phyloP scores from a whole-genome alignment of 2,329 filamentous ascomycete genomes.

The Macrophomina tecta region DNA sequence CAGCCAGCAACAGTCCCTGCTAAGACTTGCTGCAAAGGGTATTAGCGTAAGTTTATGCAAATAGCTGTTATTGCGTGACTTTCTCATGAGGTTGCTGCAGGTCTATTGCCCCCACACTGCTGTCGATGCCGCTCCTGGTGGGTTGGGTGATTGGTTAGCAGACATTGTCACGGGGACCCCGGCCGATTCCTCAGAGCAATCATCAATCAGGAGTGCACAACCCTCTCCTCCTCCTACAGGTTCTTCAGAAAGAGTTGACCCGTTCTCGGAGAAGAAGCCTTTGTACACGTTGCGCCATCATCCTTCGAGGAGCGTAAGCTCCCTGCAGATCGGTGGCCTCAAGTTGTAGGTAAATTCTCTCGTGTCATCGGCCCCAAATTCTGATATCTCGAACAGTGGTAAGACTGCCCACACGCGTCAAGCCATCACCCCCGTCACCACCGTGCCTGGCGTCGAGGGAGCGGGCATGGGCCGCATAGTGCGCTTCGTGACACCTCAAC shows the following conservation, averaged over 20 bases:
- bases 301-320: conserved; percentile 48
- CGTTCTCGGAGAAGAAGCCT: conserved; percentile 30
- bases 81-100: conserved; percentile 32
- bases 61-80: too few relatives aligned
- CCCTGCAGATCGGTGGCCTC: conserved; percentile 8
- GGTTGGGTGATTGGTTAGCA: conserved; percentile 93
- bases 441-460: conserved; percentile 37
- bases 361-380: too few relatives aligned
- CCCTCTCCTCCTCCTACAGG: conserved; percentile 7
- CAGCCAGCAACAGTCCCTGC: conserved; percentile 83
- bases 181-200: conserved; percentile 34
- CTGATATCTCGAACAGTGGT: conserved; percentile 9
- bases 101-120: conserved; percentile 96
- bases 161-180: conserved; percentile 74
- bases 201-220: conserved; percentile 6
- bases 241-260: conserved; percentile 30
- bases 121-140: conserved; percentile 82
- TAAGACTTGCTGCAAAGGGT: conserved; percentile 81
- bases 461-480: conserved; percentile 69
- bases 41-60: conserved; percentile 66
- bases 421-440: conserved; percentile 58
- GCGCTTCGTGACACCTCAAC: conserved; percentile 59
- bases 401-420: conserved; percentile 54
- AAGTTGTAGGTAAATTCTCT: conserved; percentile 24
- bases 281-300: conserved; percentile 55